phyloP scores from a whole-genome alignment of 1,284 basidiomycete genomes.

The Moesziomyces sp. region DNA sequence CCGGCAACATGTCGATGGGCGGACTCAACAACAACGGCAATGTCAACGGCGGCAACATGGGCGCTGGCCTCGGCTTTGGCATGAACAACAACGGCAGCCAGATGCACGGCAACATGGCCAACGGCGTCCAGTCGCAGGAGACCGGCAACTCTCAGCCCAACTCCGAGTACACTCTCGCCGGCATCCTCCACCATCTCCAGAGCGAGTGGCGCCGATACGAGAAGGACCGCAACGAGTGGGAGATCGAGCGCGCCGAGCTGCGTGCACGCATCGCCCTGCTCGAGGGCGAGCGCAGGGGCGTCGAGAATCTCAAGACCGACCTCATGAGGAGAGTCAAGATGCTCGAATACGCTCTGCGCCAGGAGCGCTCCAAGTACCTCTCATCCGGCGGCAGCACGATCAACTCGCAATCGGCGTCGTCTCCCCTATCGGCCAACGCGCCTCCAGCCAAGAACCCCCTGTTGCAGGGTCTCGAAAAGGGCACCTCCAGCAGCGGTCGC shows the following conservation, averaged over 20 bases:
- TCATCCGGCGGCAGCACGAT: constrained; percentile 19
- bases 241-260: constrained; percentile 99
- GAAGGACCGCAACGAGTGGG: constrained; percentile 98
- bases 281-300: constrained; percentile 93
- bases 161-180: constrained; percentile 78
- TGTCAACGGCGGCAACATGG: constrained; percentile 30
- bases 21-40: constrained; percentile 29
- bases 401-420: constrained; percentile 18
- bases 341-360: constrained; percentile 84
- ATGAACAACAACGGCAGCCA: constrained; percentile 42
- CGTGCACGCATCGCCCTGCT: constrained; percentile 95
- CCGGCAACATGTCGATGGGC: constrained; percentile 44
- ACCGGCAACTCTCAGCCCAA: constrained; percentile 31
- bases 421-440: constrained; percentile 32
- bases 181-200: constrained; percentile 95
- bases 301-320: constrained; percentile 96
- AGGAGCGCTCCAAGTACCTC: constrained; percentile 74
- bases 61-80: constrained; percentile 36
- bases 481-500: constrained; percentile 45
- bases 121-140: constrained; percentile 45
- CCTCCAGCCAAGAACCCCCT: constrained; percentile 39
- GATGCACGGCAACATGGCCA: constrained; percentile 46
- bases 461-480: constrained; percentile 48
- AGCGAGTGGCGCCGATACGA: constrained; percentile 93
- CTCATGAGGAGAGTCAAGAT: constrained; percentile 96